Evolutionary conservation across 495 filamentous ascomycete species (phyloP).

Genomic region (Lindgomyces ingoldianus): DNA sequence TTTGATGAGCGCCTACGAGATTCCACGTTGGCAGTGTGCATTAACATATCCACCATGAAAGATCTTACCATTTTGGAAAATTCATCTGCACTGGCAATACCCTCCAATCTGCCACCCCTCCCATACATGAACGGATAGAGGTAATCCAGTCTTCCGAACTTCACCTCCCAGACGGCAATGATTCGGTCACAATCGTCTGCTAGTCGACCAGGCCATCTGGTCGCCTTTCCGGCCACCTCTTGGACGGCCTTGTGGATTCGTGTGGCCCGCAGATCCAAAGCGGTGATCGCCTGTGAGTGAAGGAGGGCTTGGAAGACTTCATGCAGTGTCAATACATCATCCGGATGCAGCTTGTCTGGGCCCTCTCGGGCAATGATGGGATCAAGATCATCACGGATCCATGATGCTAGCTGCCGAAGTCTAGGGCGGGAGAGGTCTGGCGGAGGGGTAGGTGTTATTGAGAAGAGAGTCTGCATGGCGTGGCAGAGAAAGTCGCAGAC

Average conservation of each 20-base stretch:
- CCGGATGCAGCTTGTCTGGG: slow-evolving; percentile 38
- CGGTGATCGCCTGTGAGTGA: slow-evolving; percentile 24
- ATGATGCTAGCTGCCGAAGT: slow-evolving; percentile 24
- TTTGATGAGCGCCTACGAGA: slow-evolving; percentile 25
- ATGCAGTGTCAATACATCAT: slow-evolving; percentile 43
- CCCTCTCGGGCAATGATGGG: slow-evolving; percentile 45
- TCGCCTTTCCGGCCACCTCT: slow-evolving; percentile 41
- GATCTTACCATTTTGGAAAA: slow-evolving; percentile 33
- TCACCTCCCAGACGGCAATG: slow-evolving; percentile 35
- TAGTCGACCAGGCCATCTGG: slow-evolving; percentile 44
- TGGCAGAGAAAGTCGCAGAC: not conserved
- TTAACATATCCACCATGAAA: not conserved
- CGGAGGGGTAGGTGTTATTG: not conserved
- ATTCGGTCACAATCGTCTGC: slow-evolving; percentile 43
- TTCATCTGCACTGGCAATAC: slow-evolving; percentile 36
- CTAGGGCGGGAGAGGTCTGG: slow-evolving; percentile 18
- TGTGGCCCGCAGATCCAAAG: slow-evolving; percentile 37
- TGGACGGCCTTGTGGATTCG: slow-evolving; percentile 45
- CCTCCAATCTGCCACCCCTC: slow-evolving; percentile 41
- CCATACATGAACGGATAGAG: slow-evolving; percentile 40
- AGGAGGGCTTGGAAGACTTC: slow-evolving; percentile 40
- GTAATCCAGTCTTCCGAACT: slow-evolving; percentile 38
- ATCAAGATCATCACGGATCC: slow-evolving; percentile 49
- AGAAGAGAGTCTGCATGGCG: not conserved
- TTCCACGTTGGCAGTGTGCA: not conserved